These are phyloP conservation scores for Beauveria rudraprayagi DNA, from an alignment of 2,329 filamentous ascomycete genomes.

Conservation along the genomic window DNA sequence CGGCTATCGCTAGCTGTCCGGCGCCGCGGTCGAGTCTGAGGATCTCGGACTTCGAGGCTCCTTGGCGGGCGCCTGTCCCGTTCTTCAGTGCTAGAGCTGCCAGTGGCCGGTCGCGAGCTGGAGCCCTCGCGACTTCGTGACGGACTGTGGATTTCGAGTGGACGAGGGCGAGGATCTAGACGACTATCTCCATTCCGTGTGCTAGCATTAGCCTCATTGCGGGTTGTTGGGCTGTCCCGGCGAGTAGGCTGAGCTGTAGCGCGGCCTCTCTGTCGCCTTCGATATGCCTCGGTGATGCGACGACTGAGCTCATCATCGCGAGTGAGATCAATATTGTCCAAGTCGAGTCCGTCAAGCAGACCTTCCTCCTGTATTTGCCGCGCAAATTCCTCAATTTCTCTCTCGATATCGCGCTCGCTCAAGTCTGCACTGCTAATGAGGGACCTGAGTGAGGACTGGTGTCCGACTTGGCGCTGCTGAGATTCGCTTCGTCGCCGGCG, in stretches of 20 bases:
- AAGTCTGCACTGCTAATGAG: slow-evolving; percentile 73
- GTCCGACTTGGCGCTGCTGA: slow-evolving; percentile 60
- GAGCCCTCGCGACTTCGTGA: slow-evolving; percentile 29
- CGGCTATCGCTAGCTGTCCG: slow-evolving; percentile 48
- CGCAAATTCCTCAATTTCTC: slow-evolving; percentile 84
- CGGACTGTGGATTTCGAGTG: slow-evolving; percentile 19
- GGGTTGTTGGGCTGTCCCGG: slow-evolving; percentile 18
- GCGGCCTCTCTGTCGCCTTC: slow-evolving; percentile 62
- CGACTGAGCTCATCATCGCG: slow-evolving; percentile 88
- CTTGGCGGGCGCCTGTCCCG: slow-evolving; percentile 42
- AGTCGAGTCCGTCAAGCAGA: slow-evolving; percentile 75
- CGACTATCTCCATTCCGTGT: neutral
- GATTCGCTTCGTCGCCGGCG: slow-evolving; percentile 36
- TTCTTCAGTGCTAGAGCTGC: slow-evolving; percentile 35
- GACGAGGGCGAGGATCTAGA: slow-evolving; percentile 21
- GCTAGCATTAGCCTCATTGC: slow-evolving; percentile 5
- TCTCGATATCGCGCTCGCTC: slow-evolving; percentile 70
- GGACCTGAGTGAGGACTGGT: slow-evolving; percentile 82
- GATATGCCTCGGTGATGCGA: slow-evolving; percentile 81
- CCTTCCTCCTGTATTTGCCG: slow-evolving; percentile 85
- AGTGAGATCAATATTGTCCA: slow-evolving; percentile 75
- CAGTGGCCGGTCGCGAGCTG: slow-evolving; percentile 39
- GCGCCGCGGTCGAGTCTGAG: slow-evolving; percentile 29
- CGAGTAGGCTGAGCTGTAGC: slow-evolving; percentile 33
- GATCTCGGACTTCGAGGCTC: slow-evolving; percentile 25